Evolutionary conservation across 495 filamentous ascomycete species (phyloP).

Genomic region (Bombardia bombarda): DNA sequence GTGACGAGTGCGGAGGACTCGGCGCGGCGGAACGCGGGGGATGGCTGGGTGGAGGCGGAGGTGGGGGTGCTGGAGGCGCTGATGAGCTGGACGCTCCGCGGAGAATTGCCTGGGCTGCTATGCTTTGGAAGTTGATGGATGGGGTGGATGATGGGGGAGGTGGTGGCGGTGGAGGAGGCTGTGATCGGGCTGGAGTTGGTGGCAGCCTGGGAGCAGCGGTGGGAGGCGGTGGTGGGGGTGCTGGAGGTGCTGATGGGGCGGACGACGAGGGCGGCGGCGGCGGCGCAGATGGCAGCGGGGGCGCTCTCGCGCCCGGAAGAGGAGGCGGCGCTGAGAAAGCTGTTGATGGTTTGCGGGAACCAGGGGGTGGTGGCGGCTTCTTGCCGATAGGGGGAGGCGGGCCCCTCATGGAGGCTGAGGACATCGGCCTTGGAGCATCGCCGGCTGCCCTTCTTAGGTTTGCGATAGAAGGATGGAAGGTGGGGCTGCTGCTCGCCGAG

Average conservation of each 20-base stretch:
- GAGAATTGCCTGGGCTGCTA: slow-evolving; percentile 43
- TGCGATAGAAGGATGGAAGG: slow-evolving; percentile 49
- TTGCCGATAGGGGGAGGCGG: slow-evolving; percentile 53
- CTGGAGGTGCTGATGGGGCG: slow-evolving; percentile 40
- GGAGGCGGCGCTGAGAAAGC: slow-evolving; percentile 39
- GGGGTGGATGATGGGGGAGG: slow-evolving; percentile 33
- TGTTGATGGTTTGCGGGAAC: slow-evolving; percentile 57
- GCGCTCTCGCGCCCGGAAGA: slow-evolving; percentile 41
- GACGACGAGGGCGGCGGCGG: slow-evolving; percentile 42
- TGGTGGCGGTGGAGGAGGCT: slow-evolving; percentile 42
- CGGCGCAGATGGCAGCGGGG: slow-evolving; percentile 43
- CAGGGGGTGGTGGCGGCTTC: slow-evolving; percentile 63
- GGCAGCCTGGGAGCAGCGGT: slow-evolving; percentile 43
- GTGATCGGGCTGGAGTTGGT: slow-evolving; percentile 43
- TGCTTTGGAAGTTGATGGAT: slow-evolving; percentile 27
- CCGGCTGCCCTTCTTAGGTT: slow-evolving; percentile 52
- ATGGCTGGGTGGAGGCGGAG: slow-evolving; percentile 28
- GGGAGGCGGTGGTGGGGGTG: slow-evolving; percentile 42
- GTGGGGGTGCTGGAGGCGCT: slow-evolving; percentile 31
- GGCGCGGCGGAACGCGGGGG: slow-evolving; percentile 26
- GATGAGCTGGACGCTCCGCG: slow-evolving; percentile 37
- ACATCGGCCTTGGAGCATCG: slow-evolving; percentile 44
- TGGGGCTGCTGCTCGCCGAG: slow-evolving; percentile 26
- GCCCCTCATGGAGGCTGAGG: slow-evolving; percentile 42
- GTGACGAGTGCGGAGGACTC: slow-evolving; percentile 23